Evolutionary conservation across 2,329 filamentous ascomycete species (phyloP).

Genomic region (Dendrostoma leiphaemia): DNA sequence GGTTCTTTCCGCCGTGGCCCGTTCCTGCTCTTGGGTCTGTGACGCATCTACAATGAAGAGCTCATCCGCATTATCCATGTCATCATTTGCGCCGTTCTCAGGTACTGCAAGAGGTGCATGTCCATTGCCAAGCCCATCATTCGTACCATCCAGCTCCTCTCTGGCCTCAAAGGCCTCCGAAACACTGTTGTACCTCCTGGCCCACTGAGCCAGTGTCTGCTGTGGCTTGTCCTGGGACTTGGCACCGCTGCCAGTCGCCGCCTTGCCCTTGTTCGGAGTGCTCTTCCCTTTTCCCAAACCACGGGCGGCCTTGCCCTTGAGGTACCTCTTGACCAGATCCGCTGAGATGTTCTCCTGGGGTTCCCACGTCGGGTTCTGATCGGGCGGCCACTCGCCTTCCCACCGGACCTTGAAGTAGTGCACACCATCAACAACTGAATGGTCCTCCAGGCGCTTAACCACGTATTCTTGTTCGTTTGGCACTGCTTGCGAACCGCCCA

Average conservation of each 20-base stretch:
- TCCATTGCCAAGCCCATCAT: too few relatives aligned
- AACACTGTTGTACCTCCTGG: slow-evolving; percentile 5
- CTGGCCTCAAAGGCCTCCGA: slow-evolving; percentile 14
- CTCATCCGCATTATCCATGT: neutral
- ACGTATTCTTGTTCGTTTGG: slow-evolving; percentile 34
- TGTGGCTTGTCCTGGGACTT: neutral
- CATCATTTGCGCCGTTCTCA: neutral
- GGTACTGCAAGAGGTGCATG: neutral
- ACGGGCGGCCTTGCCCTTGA: slow-evolving; percentile 28
- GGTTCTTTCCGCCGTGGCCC: neutral
- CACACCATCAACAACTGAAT: slow-evolving; percentile 36
- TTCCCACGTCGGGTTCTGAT: slow-evolving; percentile 59
- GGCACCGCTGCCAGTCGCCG: too few relatives aligned
- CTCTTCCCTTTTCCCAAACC: neutral
- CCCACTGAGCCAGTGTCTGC: slow-evolving; percentile 2
- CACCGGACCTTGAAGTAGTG: slow-evolving; percentile 54
- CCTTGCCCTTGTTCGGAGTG: neutral
- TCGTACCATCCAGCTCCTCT: neutral
- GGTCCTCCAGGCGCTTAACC: slow-evolving; percentile 44
- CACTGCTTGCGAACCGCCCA: slow-evolving; percentile 25
- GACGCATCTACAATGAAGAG: slow-evolving; percentile 8
- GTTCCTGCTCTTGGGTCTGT: neutral
- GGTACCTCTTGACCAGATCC: slow-evolving; percentile 39
- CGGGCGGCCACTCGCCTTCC: slow-evolving; percentile 55
- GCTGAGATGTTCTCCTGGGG: slow-evolving; percentile 49